phyloP scores from a whole-genome alignment of 2,329 filamentous ascomycete genomes.

The Fusarium temperatum region DNA sequence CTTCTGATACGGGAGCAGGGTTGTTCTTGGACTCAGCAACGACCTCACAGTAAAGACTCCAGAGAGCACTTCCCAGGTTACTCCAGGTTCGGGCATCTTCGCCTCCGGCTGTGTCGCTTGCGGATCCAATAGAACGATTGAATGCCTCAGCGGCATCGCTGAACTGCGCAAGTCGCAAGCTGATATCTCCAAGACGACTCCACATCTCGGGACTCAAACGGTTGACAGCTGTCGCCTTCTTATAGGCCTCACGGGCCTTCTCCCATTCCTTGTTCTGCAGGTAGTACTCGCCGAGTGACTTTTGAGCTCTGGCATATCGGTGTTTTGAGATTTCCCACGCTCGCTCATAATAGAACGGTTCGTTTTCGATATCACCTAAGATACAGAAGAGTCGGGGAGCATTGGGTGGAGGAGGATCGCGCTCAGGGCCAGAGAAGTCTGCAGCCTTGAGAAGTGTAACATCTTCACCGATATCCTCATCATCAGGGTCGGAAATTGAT shows the following conservation, averaged over 20 bases:
- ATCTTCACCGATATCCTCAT: conserved; percentile 61
- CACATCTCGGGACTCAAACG: conserved; percentile 84
- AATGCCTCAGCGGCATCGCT: conserved; percentile 85
- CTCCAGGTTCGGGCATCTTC: conserved; percentile 94
- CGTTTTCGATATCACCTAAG: conserved; percentile 84
- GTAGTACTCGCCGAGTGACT: conserved; percentile 83
- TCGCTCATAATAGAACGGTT: conserved; percentile 78
- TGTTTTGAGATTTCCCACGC: conserved; percentile 87
- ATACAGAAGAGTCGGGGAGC: conserved; percentile 93
- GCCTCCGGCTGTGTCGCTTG: conserved; percentile 73
- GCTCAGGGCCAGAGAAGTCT: conserved; percentile 69
- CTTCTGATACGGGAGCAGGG: conserved; percentile 34
- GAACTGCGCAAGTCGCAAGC: conserved; percentile 80
- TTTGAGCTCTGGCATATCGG: conserved; percentile 87
- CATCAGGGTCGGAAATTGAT: conserved; percentile 53
- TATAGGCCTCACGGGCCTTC: conserved; percentile 80
- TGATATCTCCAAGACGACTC: conserved; percentile 90
- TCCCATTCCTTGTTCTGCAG: conserved; percentile 71
- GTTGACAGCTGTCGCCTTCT: conserved; percentile 79
- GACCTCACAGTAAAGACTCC: conserved; percentile 70
- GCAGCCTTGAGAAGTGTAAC: conserved; percentile 63
- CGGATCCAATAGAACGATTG: conserved; percentile 76
- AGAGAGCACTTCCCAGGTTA: conserved; percentile 87
- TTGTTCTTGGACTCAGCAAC: conserved; percentile 50
- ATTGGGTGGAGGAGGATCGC: conserved; percentile 77